Percentiles rank a stretch among this genome's conserved stretches.
Evolutionary conservation across 306 rosid genomes (phyloP).

Genomic region (Sicyos edulis): DNA sequence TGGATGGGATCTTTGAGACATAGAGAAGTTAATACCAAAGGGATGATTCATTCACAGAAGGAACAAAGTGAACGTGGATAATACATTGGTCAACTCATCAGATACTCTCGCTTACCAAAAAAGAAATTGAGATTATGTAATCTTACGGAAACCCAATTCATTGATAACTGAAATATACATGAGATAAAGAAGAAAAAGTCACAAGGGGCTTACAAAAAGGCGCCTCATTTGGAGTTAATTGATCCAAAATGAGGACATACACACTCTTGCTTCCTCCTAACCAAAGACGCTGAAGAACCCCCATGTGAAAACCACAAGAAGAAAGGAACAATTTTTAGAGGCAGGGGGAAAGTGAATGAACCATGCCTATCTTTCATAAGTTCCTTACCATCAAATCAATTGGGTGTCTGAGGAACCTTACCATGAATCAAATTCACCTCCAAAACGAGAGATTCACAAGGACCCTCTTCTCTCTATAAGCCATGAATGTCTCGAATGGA

Average conservation of each 20-base stretch:
- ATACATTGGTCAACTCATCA: background rate
- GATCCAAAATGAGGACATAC: too few relatives aligned
- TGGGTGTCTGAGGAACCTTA: background rate
- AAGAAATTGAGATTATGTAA: background rate
- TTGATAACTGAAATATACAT: background rate
- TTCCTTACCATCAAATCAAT: background rate
- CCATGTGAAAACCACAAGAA: background rate
- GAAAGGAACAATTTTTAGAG: background rate
- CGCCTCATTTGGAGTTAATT: too few relatives aligned
- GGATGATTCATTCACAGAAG: background rate
- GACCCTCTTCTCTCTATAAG: too few relatives aligned
- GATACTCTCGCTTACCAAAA: background rate
- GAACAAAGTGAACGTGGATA: too few relatives aligned
- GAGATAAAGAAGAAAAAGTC: background rate
- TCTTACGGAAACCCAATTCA: background rate
- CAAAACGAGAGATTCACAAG: too few relatives aligned
- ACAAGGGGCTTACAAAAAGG: background rate
- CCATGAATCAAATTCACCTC: constrained; percentile 9
- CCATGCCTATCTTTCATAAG: constrained; percentile 4
- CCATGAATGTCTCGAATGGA: too few relatives aligned
- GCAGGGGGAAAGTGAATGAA: too few relatives aligned
- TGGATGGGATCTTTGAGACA: background rate
- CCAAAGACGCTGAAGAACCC: too few relatives aligned
- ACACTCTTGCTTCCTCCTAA: too few relatives aligned
- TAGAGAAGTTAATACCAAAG: background rate